Evolutionary conservation across 1,284 basidiomycete species (phyloP).

Genomic region (Ustilago bromivora): DNA sequence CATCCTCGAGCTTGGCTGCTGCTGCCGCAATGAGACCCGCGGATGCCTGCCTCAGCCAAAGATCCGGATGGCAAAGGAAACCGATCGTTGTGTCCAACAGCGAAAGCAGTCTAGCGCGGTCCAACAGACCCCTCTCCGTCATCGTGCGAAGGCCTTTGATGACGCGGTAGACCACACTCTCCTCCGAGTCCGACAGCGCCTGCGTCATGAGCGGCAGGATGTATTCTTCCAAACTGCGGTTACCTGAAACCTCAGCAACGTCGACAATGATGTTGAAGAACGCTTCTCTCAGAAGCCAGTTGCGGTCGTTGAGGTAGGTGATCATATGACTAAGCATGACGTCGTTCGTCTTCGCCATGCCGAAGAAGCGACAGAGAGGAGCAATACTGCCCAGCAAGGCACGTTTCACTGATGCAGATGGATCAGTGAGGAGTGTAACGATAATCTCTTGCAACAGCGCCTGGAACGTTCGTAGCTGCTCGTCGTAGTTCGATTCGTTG

Average conservation of each 20-base stretch:
- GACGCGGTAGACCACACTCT: constrained; percentile 89
- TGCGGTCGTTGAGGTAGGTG: constrained; percentile 95
- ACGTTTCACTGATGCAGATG: constrained; percentile 73
- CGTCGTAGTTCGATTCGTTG: constrained; percentile 56
- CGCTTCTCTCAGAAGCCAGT: constrained; percentile 86
- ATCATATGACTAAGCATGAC: constrained; percentile 96
- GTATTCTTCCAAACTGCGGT: constrained; percentile 75
- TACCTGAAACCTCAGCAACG: constrained; percentile 75
- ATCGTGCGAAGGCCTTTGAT: constrained; percentile 85
- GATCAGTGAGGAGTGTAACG: constrained; percentile 76
- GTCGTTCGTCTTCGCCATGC: constrained; percentile 91
- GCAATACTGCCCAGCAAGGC: constrained; percentile 80
- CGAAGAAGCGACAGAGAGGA: constrained; percentile 90
- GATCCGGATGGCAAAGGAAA: constrained; percentile 93
- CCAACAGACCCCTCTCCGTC: constrained; percentile 85
- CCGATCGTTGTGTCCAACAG: constrained; percentile 86
- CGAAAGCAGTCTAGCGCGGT: constrained; percentile 93
- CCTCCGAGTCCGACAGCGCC: constrained; percentile 86
- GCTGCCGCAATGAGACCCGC: constrained; percentile 86
- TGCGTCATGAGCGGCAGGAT: constrained; percentile 95
- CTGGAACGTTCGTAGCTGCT: constrained; percentile 82
- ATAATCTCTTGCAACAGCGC: constrained; percentile 88
- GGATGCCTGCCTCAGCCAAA: constrained; percentile 97
- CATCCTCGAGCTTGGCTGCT: constrained; percentile 76
- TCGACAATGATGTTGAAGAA: constrained; percentile 97